Conservation (phyloP, 129 eudicot species). For the Glebionis coronaria region DNA sequence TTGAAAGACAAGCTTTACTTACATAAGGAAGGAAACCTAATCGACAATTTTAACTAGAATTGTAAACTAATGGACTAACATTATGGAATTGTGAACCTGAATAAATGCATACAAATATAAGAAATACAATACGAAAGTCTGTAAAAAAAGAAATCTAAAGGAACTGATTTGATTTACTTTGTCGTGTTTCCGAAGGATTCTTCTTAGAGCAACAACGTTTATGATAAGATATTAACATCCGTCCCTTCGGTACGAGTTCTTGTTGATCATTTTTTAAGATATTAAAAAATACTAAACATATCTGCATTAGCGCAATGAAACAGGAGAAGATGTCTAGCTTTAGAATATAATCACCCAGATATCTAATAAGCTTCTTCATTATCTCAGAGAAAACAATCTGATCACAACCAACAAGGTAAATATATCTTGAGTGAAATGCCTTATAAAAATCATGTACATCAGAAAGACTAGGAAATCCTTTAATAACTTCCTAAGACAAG, state of each 20-base stretch:
- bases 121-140: neutral
- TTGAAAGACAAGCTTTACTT: no score
- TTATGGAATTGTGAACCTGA: slow-evolving; percentile 65
- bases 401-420: slow-evolving; percentile 31
- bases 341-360: slow-evolving; percentile 49
- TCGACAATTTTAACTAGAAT: no score
- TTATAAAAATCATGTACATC: no score
- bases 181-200: slow-evolving; percentile 64
- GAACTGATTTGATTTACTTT: slow-evolving; percentile 35
- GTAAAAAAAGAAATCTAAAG: neutral
- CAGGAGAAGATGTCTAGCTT: slow-evolving; percentile 49
- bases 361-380: slow-evolving; percentile 57
- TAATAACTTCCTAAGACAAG: no score
- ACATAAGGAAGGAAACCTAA: no score
- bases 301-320: slow-evolving; percentile 39
- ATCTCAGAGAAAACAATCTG: slow-evolving; percentile 49
- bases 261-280: slow-evolving; percentile 47
- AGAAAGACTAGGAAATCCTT: no score
- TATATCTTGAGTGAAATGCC: no score
- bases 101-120: neutral
- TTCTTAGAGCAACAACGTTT: slow-evolving; percentile 51
- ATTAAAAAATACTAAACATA: slow-evolving; percentile 29
- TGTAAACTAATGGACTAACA: no score
- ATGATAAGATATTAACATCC: slow-evolving; percentile 43
- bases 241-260: slow-evolving; percentile 43